Conservation (phyloP, 768 basidiomycete species). For the Trichaptum fuscoviolaceum region DNA sequence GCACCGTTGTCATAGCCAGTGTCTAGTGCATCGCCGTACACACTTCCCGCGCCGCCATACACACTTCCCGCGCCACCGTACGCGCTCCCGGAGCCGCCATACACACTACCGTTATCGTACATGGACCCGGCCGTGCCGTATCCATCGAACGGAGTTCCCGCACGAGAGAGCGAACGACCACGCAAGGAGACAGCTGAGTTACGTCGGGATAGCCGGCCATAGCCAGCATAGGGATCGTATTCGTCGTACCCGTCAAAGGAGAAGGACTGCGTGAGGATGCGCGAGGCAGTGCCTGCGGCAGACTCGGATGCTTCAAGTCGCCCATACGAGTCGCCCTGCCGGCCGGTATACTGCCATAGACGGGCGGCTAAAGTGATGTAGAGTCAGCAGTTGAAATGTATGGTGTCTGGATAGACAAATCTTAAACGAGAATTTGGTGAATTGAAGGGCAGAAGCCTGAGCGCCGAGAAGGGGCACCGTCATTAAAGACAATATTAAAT, state of each 20-base stretch:
- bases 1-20: background rate
- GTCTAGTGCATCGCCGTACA: background rate
- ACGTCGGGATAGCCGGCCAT: background rate
- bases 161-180: background rate
- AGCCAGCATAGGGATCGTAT: background rate
- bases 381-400: conserved; percentile 8
- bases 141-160: background rate
- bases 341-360: conserved; percentile 46
- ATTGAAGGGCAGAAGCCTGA: background rate
- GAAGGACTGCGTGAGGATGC: background rate
- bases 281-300: conserved; percentile 63
- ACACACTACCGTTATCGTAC: background rate
- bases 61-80: background rate
- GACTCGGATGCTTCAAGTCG: conserved; percentile 53
- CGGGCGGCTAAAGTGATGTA: conserved; percentile 50
- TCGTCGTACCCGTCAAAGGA: background rate
- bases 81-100: background rate
- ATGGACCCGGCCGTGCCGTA: background rate
- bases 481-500: too few relatives aligned
- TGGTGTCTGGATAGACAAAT: background rate
- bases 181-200: background rate
- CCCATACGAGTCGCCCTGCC: conserved; percentile 39
- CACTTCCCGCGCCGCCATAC: background rate
- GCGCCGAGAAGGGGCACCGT: too few relatives aligned
- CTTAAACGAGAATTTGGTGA: too few relatives aligned